These are phyloP conservation scores for Rosa chinensis DNA, from an alignment of 306 rosid genomes.

Conservation along the genomic window DNA sequence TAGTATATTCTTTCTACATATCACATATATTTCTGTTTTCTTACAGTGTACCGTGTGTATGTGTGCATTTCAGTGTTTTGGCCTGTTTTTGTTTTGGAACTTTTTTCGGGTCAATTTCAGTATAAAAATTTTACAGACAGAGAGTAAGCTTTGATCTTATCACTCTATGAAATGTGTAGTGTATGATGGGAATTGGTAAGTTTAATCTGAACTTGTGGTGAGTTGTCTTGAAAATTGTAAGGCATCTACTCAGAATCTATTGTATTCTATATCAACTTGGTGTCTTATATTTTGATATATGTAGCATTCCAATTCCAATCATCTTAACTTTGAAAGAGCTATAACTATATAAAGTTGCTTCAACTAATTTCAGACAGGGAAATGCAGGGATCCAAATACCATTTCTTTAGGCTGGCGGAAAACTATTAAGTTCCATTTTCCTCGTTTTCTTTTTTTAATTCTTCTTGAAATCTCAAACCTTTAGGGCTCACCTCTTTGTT, in stretches of 20 bases:
- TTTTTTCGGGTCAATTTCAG: neutral
- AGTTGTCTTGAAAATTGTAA: neutral
- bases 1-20: neutral
- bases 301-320: neutral
- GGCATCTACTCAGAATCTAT: neutral
- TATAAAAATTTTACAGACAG: neutral
- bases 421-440: neutral
- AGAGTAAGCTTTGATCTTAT: neutral
- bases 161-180: neutral
- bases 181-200: neutral
- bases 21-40: neutral
- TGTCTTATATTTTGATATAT: neutral
- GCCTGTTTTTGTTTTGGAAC: neutral
- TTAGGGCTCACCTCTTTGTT: neutral
- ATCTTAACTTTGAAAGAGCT: neutral
- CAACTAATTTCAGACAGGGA: neutral
- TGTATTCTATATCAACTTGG: neutral
- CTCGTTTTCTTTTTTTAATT: neutral
- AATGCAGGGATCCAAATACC: neutral
- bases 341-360: neutral
- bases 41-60: neutral
- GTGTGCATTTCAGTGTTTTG: neutral
- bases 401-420: neutral
- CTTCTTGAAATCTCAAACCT: neutral
- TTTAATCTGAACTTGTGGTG: neutral